phyloP scores from a whole-genome alignment of 306 rosid species.

The Lathyrus oleraceus region DNA sequence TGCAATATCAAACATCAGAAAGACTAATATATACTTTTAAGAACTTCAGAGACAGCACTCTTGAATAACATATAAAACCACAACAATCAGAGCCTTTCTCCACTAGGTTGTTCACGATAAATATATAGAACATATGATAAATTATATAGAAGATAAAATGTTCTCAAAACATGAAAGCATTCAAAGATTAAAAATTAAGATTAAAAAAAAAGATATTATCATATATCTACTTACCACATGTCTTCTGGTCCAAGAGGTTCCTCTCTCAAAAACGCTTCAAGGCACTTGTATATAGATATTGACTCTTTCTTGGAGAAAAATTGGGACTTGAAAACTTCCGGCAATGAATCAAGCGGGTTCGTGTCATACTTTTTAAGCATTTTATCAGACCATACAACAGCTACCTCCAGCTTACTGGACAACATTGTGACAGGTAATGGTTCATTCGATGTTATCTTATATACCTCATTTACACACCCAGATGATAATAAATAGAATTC shows the following conservation, averaged over 20 bases:
- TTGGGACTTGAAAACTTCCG: constrained; percentile 56
- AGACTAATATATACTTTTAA: constrained; percentile 18
- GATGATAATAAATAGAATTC: constrained; percentile 44
- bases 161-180: constrained; percentile 11
- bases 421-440: constrained; percentile 33
- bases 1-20: constrained; percentile 30
- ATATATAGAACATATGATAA: constrained; percentile 30
- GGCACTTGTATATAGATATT: constrained; percentile 70
- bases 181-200: constrained; percentile 25
- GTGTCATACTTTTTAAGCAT: constrained; percentile 61
- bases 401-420: constrained; percentile 42
- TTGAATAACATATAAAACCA: constrained; percentile 23
- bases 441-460: constrained; percentile 49
- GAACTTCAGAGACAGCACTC: neutral
- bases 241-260: constrained; percentile 89
- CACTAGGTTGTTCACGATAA: neutral
- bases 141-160: constrained; percentile 11
- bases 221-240: constrained; percentile 74
- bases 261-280: constrained; percentile 81
- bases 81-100: constrained; percentile 11
- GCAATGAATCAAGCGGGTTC: constrained; percentile 49
- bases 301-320: constrained; percentile 51
- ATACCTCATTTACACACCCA: constrained; percentile 4
- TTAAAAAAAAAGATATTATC: neutral
- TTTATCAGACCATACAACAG: constrained; percentile 62